Percentiles rank a stretch among this genome's conserved stretches.
Conservation (phyloP, 2,329 filamentous ascomycete species). For the Penicillium sp. region DNA sequence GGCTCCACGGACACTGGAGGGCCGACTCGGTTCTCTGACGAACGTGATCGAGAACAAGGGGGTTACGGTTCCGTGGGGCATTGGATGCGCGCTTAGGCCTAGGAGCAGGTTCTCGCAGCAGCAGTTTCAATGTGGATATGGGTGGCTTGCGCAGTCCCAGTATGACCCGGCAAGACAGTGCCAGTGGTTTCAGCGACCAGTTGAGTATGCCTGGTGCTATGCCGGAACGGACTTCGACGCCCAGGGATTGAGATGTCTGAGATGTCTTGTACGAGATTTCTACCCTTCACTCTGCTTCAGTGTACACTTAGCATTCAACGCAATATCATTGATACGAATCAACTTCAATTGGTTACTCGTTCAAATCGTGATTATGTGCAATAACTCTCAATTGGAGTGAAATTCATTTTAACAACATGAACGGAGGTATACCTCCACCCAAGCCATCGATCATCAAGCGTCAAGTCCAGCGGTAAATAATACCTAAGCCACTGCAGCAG, state of each 20-base stretch:
- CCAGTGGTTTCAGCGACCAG: slow-evolving; percentile 27
- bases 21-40: slow-evolving; percentile 20
- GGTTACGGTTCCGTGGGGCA: slow-evolving; percentile 32
- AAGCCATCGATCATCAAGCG: slow-evolving; percentile 6
- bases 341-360: neutral
- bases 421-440: neutral
- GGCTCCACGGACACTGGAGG: slow-evolving; percentile 26
- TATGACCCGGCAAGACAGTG: slow-evolving; percentile 31
- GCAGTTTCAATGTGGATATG: slow-evolving; percentile 33
- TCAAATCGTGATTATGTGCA: neutral
- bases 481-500: slow-evolving; percentile 22
- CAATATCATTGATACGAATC: neutral
- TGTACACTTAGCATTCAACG: slow-evolving; percentile 2
- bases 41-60: slow-evolving; percentile 26
- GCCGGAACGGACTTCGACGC: slow-evolving; percentile 18
- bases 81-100: slow-evolving; percentile 28
- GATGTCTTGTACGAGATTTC: neutral
- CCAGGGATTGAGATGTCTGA: slow-evolving; percentile 2
- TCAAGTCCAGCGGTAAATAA: neutral
- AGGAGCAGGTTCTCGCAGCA: slow-evolving; percentile 31
- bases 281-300: neutral
- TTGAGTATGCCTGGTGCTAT: slow-evolving; percentile 40
- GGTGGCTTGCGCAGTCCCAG: slow-evolving; percentile 30
- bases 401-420: neutral
- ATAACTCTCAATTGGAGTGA: neutral